phyloP scores from a whole-genome alignment of 768 basidiomycete species.

The Hygrophoropsis aurantiaca region DNA sequence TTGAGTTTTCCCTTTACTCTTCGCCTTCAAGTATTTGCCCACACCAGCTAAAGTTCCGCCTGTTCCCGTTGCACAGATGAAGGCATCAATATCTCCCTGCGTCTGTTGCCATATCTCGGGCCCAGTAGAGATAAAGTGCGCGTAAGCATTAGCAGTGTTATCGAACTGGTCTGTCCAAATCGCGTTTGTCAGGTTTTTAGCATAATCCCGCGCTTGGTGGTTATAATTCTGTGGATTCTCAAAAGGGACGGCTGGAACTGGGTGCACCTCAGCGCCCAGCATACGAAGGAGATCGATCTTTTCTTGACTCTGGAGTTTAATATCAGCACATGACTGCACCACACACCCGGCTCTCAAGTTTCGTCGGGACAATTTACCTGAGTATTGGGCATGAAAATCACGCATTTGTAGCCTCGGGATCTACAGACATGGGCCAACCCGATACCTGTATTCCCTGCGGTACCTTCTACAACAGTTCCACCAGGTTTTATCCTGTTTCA shows the following conservation, averaged over 20 bases:
- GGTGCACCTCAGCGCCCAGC: conserved; percentile 95
- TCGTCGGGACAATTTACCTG: conserved; percentile 61
- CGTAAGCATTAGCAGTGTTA: conserved; percentile 87
- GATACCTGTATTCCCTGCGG: conserved; percentile 97
- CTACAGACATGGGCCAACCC: conserved; percentile 95
- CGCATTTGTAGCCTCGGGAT: conserved; percentile 91
- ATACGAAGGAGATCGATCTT: conserved; percentile 97
- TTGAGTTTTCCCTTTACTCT: conserved; percentile 74
- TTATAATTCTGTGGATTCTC: conserved; percentile 97
- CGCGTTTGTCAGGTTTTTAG: conserved; percentile 69
- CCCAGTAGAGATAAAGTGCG: conserved; percentile 88
- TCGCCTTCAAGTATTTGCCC: conserved; percentile 82
- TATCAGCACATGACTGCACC: not conserved
- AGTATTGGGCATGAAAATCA: conserved; percentile 98
- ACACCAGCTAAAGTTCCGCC: conserved; percentile 94
- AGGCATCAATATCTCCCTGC: conserved; percentile 76
- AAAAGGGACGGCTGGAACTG: conserved; percentile 95
- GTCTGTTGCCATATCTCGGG: conserved; percentile 97
- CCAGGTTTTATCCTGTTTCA: conserved; percentile 72
- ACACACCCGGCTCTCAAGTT: not conserved
- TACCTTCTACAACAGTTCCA: conserved; percentile 98
- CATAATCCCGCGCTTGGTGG: conserved; percentile 92
- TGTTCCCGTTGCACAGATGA: conserved; percentile 92
- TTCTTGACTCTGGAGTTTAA: conserved; percentile 74
- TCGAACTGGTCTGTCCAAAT: conserved; percentile 99